Percentiles rank a stretch among this genome's conserved stretches.
Evolutionary conservation across 148 eudicot genomes (phyloP).

Genomic region (Diospyros lotus): DNA sequence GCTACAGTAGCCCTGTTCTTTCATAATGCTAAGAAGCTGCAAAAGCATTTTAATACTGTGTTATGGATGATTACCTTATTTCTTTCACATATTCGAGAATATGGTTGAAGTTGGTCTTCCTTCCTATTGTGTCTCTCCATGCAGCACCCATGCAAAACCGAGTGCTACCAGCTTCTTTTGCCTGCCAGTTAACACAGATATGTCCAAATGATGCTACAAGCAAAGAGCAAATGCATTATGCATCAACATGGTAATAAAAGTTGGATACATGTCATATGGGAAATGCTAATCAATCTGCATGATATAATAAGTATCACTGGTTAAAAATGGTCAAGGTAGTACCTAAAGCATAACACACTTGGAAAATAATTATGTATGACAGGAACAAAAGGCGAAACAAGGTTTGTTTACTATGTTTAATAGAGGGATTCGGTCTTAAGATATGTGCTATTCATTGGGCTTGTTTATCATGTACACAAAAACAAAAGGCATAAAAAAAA

Average conservation of each 20-base stretch:
- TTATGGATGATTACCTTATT: slow-evolving; percentile 53
- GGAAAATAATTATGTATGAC: too few species aligned
- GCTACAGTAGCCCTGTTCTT: too few species aligned
- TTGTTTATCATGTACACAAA: neutral
- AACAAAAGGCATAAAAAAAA: neutral
- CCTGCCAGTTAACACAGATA: slow-evolving; percentile 40
- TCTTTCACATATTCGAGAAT: slow-evolving; percentile 98
- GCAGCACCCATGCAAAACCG: slow-evolving; percentile 99
- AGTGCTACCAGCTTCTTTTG: slow-evolving; percentile 98
- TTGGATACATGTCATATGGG: too few species aligned
- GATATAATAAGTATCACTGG: too few species aligned
- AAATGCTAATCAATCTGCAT: too few species aligned
- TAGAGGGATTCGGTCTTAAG: too few species aligned
- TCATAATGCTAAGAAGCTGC: too few species aligned
- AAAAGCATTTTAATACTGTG: too few species aligned
- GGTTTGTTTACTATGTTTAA: neutral
- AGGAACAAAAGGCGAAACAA: neutral
- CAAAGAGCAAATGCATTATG: neutral
- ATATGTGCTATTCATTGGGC: too few species aligned
- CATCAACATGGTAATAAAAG: neutral
- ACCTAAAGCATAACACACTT: too few species aligned
- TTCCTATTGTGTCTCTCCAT: slow-evolving; percentile 95
- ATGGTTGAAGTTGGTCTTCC: slow-evolving; percentile 95
- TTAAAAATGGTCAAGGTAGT: too few species aligned
- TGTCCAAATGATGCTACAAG: neutral